These are phyloP conservation scores for Monascus purpureus DNA, from an alignment of 495 filamentous ascomycete genomes.

Conservation along the genomic window DNA sequence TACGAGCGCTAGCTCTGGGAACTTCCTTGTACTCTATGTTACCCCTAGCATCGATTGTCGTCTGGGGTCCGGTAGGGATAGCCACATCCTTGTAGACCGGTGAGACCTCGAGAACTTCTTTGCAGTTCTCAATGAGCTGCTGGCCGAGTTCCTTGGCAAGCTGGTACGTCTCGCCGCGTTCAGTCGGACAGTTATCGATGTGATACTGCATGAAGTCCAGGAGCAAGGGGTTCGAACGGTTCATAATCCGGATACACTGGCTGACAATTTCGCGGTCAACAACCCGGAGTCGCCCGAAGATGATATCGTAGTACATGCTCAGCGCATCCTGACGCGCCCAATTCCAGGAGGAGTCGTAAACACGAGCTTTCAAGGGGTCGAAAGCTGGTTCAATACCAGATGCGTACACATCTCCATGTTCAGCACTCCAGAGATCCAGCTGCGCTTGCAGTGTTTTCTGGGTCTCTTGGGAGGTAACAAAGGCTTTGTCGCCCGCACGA, in stretches of 20 bases:
- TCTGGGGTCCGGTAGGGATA: constrained; percentile 80
- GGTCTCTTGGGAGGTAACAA: constrained; percentile 67
- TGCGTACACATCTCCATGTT: constrained; percentile 95
- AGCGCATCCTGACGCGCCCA: constrained; percentile 96
- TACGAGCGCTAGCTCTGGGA: constrained; percentile 79
- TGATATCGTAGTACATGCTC: constrained; percentile 98
- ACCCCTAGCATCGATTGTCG: constrained; percentile 76
- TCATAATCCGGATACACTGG: constrained; percentile 98
- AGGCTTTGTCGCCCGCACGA: constrained; percentile 86
- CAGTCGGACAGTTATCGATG: constrained; percentile 96
- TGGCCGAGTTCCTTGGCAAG: constrained; percentile 91
- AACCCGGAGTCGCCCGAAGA: constrained; percentile 84
- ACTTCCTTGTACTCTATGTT: constrained; percentile 82
- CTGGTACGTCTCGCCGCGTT: constrained; percentile 92
- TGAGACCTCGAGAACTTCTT: constrained; percentile 66
- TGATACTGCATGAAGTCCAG: constrained; percentile 99
- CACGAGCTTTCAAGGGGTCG: constrained; percentile 79
- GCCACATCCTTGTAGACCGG: constrained; percentile 94
- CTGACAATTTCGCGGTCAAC: constrained; percentile 97
- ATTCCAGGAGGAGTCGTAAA: constrained; percentile 99
- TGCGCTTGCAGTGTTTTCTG: constrained; percentile 79
- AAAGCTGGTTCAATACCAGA: constrained; percentile 89
- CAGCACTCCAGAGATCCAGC: constrained; percentile 84
- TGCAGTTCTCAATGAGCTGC: constrained; percentile 94
- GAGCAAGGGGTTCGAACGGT: constrained; percentile 86